phyloP scores from a whole-genome alignment of 2,329 filamentous ascomycete species.

The Epichloe brachyelytri region DNA sequence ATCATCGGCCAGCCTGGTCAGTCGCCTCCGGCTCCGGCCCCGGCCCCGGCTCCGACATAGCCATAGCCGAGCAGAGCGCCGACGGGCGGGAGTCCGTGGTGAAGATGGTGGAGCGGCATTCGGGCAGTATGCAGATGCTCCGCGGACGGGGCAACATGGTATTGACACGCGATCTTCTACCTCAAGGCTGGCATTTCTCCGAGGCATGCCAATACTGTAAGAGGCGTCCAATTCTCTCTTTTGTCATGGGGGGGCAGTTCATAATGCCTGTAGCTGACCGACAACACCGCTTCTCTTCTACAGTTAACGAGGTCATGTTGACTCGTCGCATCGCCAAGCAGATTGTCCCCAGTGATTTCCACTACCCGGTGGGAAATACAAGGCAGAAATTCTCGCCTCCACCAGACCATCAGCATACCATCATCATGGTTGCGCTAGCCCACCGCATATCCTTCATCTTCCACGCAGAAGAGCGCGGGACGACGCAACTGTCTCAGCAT shows the following conservation, averaged over 20 bases:
- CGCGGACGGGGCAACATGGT: background rate
- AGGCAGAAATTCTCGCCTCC: background rate
- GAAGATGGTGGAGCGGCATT: background rate
- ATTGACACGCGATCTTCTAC: background rate
- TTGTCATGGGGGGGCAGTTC: background rate
- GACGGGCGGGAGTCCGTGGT: background rate
- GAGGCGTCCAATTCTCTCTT: background rate
- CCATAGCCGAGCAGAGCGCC: background rate
- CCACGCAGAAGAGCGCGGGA: background rate
- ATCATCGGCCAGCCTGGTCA: background rate
- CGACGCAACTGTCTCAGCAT: background rate
- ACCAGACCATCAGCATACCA: background rate
- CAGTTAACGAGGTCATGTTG: constrained; percentile 1
- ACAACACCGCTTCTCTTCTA: background rate
- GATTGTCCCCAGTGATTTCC: background rate
- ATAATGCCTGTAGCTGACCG: background rate
- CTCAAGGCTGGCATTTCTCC: constrained; percentile 1
- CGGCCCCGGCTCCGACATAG: background rate
- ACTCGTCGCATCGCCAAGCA: constrained; percentile 1
- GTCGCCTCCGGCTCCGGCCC: background rate
- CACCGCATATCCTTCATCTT: background rate
- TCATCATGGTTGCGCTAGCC: background rate
- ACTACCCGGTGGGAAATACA: background rate
- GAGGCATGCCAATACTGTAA: constrained; percentile 1
- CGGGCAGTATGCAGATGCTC: background rate